These are phyloP conservation scores for Fusarium liriodendri DNA, from an alignment of 2,329 filamentous ascomycete genomes.

Conservation along the genomic window DNA sequence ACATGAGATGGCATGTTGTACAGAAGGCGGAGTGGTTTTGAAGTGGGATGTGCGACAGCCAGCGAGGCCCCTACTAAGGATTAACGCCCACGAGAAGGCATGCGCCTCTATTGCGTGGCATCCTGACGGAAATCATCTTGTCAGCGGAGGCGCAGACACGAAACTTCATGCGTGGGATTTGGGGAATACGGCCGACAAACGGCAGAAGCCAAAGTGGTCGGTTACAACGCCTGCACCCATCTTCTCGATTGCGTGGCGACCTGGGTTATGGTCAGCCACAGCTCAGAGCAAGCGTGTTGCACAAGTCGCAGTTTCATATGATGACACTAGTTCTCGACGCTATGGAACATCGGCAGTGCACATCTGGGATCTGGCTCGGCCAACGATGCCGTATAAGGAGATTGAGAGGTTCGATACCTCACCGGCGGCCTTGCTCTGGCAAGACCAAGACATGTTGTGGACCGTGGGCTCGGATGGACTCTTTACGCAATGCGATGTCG, in stretches of 20 bases:
- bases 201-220: conserved; percentile 72
- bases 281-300: conserved; percentile 69
- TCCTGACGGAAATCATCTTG: conserved; percentile 73
- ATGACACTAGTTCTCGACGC: conserved; percentile 64
- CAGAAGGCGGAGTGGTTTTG: conserved; percentile 69
- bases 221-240: conserved; percentile 71
- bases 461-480: conserved; percentile 71
- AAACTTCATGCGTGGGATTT: conserved; percentile 75
- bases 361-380: conserved; percentile 76
- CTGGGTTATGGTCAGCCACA: conserved; percentile 73
- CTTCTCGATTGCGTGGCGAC: conserved; percentile 70
- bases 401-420: conserved; percentile 70
- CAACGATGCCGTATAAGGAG: conserved; percentile 74
- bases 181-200: conserved; percentile 68
- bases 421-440: conserved; percentile 71
- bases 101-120: conserved; percentile 74
- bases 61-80: conserved; percentile 64
- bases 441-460: conserved; percentile 74
- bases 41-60: conserved; percentile 73
- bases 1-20: conserved; percentile 72
- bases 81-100: conserved; percentile 71
- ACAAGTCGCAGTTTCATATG: conserved; percentile 71
- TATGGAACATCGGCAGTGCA: conserved; percentile 70
- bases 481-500: conserved; percentile 74
- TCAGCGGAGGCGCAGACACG: conserved; percentile 71